A percentile compares a stretch with the other conserved stretches of the same genome.
Evolutionary conservation across 768 basidiomycete species (phyloP).

Genomic region (Mycena alexandri): DNA sequence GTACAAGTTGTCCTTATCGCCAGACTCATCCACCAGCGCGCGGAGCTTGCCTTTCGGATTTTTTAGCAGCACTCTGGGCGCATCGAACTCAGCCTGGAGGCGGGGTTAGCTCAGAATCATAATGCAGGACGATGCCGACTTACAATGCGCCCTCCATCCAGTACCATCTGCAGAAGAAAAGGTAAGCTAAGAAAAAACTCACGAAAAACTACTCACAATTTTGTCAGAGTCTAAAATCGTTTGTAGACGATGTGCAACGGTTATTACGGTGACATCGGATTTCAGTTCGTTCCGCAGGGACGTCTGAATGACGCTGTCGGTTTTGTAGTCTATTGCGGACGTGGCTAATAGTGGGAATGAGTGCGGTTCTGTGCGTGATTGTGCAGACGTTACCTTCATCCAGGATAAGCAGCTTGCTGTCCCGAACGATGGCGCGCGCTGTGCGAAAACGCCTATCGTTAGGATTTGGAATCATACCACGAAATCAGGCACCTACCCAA

Average conservation of each 20-base stretch:
- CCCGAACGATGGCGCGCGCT: slow-evolving; percentile 68
- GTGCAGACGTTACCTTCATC: slow-evolving; percentile 51
- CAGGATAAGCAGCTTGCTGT: slow-evolving; percentile 65
- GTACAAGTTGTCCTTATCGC: slow-evolving; percentile 62
- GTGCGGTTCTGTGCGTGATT: too few relatives aligned
- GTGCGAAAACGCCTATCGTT: slow-evolving; percentile 51
- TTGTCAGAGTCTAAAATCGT: slow-evolving; percentile 73
- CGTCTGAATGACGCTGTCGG: slow-evolving; percentile 76
- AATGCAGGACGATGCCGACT: slow-evolving; percentile 7
- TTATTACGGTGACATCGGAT: slow-evolving; percentile 66
- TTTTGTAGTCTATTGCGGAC: slow-evolving; percentile 65
- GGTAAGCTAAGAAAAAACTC: not conserved
- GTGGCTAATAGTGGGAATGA: slow-evolving; percentile 67
- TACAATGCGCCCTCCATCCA: slow-evolving; percentile 59
- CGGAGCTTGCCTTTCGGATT: slow-evolving; percentile 66
- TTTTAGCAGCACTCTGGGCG: slow-evolving; percentile 62
- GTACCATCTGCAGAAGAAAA: slow-evolving; percentile 49
- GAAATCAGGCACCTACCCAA: slow-evolving; percentile 40
- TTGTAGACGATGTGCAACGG: slow-evolving; percentile 66
- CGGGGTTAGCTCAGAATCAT: slow-evolving; percentile 7
- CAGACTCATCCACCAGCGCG: slow-evolving; percentile 69
- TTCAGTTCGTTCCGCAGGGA: slow-evolving; percentile 76
- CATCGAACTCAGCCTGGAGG: slow-evolving; percentile 66
- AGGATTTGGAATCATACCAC: not conserved
- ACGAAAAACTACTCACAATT: slow-evolving; percentile 41